Percentiles rank a stretch among this genome's conserved stretches.
Evolutionary conservation across 768 basidiomycete genomes (phyloP).

Genomic region (Xanthoconium purpureum): DNA sequence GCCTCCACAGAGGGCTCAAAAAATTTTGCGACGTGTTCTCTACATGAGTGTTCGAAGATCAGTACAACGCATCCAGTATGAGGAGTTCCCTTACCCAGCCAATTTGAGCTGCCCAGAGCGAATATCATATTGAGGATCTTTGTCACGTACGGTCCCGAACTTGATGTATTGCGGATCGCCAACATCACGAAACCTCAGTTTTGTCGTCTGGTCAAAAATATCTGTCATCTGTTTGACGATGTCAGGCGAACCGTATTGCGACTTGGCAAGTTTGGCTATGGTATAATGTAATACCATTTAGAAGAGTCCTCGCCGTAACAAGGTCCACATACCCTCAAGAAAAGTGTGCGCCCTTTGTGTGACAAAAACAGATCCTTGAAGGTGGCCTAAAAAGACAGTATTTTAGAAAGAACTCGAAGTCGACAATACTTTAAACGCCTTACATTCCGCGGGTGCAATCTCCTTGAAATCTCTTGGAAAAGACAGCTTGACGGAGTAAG

Average conservation of each 20-base stretch:
- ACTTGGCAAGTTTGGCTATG: slow-evolving; percentile 27
- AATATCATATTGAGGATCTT: slow-evolving; percentile 33
- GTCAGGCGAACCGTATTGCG: slow-evolving; percentile 24
- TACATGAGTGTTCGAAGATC: slow-evolving; percentile 9
- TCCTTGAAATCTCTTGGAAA: slow-evolving; percentile 30
- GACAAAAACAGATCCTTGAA: slow-evolving; percentile 39
- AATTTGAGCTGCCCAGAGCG: slow-evolving; percentile 37
- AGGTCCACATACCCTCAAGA: slow-evolving; percentile 22
- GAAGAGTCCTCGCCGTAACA: not conserved
- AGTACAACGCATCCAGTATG: not conserved
- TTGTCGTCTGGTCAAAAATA: slow-evolving; percentile 34
- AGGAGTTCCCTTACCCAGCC: slow-evolving; percentile 27
- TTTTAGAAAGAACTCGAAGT: not conserved
- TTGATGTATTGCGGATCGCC: slow-evolving; percentile 36
- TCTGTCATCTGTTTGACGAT: slow-evolving; percentile 32
- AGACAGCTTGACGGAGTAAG: slow-evolving; percentile 28
- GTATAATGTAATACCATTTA: not conserved
- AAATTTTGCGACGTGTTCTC: slow-evolving; percentile 35
- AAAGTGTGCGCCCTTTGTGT: slow-evolving; percentile 27
- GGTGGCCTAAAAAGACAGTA: slow-evolving; percentile 24
- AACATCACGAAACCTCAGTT: slow-evolving; percentile 38
- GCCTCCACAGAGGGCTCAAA: slow-evolving; percentile 42
- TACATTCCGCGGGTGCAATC: slow-evolving; percentile 33
- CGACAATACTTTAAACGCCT: not conserved
- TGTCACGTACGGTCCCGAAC: slow-evolving; percentile 37